A percentile compares a stretch with the other conserved stretches of the same genome.
These are phyloP conservation scores for Lentinula sp. DNA, from an alignment of 768 basidiomycete species.

Conservation along the genomic window DNA sequence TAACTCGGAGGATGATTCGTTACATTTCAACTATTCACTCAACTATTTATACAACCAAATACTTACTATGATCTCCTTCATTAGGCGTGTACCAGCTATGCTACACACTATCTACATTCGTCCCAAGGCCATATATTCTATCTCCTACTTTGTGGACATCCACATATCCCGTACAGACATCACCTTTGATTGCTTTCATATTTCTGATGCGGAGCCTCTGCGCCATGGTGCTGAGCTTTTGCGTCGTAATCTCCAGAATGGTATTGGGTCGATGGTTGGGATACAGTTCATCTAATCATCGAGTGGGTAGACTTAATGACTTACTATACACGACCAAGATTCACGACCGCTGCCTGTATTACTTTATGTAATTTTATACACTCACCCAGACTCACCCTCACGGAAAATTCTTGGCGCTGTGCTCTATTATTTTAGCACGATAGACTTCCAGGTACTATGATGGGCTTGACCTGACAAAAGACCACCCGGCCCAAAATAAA, in stretches of 20 bases:
- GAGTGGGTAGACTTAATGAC: no score
- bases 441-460: no score
- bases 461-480: no score
- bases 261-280: neutral
- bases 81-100: neutral
- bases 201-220: conserved; percentile 36
- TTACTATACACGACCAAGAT: no score
- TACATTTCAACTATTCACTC: neutral
- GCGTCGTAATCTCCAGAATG: neutral
- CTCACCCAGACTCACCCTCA: no score
- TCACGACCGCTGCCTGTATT: no score
- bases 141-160: conserved; percentile 23
- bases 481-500: no score
- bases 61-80: neutral
- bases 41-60: neutral
- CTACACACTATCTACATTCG: neutral
- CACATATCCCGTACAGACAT: conserved; percentile 30
- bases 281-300: no score
- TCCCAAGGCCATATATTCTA: neutral
- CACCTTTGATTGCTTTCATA: conserved; percentile 33
- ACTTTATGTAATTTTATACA: no score
- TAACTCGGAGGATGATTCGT: conserved; percentile 7
- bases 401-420: no score
- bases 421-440: no score
- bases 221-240: conserved; percentile 18